phyloP scores from a whole-genome alignment of 768 basidiomycete species.

The Cantharellus cinnabarinus region DNA sequence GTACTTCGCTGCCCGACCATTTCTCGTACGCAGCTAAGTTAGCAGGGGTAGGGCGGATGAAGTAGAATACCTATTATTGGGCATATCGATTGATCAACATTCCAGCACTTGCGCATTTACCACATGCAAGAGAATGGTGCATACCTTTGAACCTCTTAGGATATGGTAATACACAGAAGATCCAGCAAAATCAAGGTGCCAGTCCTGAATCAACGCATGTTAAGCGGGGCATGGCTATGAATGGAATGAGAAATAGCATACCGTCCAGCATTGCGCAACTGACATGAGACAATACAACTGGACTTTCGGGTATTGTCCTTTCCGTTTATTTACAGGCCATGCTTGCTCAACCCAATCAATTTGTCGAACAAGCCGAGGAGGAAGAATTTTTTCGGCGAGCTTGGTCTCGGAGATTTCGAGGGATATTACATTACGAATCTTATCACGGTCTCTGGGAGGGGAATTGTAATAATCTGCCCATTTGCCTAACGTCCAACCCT shows the following conservation, averaged over 20 bases:
- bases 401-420: conserved; percentile 79
- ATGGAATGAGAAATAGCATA: conserved; percentile 19
- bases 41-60: conserved; percentile 69
- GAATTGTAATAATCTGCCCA: conserved; percentile 79
- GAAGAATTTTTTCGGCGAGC: conserved; percentile 56
- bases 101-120: background rate
- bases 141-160: conserved; percentile 62
- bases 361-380: conserved; percentile 69
- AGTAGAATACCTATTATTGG: conserved; percentile 64
- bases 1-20: conserved; percentile 78
- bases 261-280: conserved; percentile 84
- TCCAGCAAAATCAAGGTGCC: conserved; percentile 97
- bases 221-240: background rate
- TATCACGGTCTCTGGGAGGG: conserved; percentile 50
- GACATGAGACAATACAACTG: conserved; percentile 96
- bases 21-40: conserved; percentile 81
- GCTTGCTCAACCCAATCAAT: conserved; percentile 94
- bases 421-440: conserved; percentile 87
- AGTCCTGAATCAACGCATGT: conserved; percentile 39
- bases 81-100: conserved; percentile 1
- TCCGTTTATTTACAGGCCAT: conserved; percentile 65
- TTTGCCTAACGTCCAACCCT: conserved; percentile 75
- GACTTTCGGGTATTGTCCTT: conserved; percentile 76
- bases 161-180: conserved; percentile 97
- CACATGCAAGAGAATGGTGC: conserved; percentile 4